Conservation (phyloP, 2,329 filamentous ascomycete genomes). For the Penicillium sp. region DNA sequence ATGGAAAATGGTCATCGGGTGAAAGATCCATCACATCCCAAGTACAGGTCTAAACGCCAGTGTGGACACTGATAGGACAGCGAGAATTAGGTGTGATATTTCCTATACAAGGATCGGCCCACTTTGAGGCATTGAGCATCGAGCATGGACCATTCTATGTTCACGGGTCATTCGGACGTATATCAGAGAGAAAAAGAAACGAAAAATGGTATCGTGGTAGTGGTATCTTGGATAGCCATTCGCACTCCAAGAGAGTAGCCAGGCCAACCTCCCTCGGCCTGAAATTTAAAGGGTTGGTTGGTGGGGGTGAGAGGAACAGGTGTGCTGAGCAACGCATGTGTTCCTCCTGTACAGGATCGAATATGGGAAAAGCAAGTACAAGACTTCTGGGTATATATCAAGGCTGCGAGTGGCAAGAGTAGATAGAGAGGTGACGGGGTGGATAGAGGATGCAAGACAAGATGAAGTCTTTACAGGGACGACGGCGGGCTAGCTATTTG, state of each 20-base stretch:
- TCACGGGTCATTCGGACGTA: not conserved
- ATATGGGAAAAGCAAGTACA: not conserved
- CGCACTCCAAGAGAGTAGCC: not conserved
- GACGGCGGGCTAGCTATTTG: not conserved
- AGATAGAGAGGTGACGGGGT: not conserved
- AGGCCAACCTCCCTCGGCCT: not conserved
- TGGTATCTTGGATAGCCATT: not conserved
- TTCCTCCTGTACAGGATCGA: constrained; percentile 19
- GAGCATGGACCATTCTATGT: not conserved
- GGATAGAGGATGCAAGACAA: not conserved
- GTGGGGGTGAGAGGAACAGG: not conserved
- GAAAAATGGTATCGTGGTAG: constrained; percentile 2
- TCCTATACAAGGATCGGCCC: not conserved
- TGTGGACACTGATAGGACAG: not conserved
- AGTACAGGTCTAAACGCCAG: too few relatives aligned
- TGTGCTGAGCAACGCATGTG: not conserved
- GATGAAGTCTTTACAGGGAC: constrained; percentile 7
- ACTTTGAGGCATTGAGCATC: not conserved
- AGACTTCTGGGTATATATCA: not conserved
- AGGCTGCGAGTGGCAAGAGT: not conserved
- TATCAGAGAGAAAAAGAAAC: not conserved
- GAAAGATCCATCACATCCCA: too few relatives aligned
- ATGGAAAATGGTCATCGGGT: too few relatives aligned
- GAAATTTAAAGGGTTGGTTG: not conserved
- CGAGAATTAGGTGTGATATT: not conserved